phyloP scores from a whole-genome alignment of 2,329 filamentous ascomycete genomes.

The Diaporthe citri region DNA sequence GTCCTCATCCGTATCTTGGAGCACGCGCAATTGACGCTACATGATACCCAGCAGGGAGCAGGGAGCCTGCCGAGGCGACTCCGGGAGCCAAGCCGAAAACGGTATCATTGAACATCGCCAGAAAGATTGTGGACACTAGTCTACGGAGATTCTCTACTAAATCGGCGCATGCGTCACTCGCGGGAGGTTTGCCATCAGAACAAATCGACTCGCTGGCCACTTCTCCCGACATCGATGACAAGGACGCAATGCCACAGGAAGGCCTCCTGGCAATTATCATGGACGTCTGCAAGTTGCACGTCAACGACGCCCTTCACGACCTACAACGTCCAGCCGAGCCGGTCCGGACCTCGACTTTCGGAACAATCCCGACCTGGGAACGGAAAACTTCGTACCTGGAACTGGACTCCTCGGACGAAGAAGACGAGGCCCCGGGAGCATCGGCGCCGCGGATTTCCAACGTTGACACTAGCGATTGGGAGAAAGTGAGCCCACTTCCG shows the following conservation, averaged over 20 bases:
- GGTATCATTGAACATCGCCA: background rate
- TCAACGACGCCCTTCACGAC: background rate
- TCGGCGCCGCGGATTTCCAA: background rate
- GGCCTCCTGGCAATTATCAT: background rate
- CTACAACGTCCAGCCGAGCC: background rate
- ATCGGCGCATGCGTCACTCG: background rate
- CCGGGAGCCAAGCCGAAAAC: background rate
- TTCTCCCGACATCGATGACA: background rate
- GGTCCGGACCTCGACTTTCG: background rate
- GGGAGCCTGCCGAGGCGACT: no score
- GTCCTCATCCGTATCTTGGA: background rate
- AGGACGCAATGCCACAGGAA: background rate
- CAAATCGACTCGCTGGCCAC: background rate
- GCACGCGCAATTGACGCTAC: no score
- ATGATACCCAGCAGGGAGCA: background rate
- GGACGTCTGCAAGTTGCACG: conserved; percentile 3
- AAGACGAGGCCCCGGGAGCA: background rate
- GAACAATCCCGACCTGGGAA: background rate
- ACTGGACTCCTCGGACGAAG: background rate
- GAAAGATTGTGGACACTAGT: background rate
- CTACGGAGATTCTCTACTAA: background rate
- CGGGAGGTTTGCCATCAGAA: background rate
- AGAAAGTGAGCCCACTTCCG: background rate
- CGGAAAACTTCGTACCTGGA: background rate
- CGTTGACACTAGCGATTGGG: background rate